Base-by-base conservation (phyloP, 2,329 filamentous ascomycete species). In the Botrytis galanthina region DNA sequence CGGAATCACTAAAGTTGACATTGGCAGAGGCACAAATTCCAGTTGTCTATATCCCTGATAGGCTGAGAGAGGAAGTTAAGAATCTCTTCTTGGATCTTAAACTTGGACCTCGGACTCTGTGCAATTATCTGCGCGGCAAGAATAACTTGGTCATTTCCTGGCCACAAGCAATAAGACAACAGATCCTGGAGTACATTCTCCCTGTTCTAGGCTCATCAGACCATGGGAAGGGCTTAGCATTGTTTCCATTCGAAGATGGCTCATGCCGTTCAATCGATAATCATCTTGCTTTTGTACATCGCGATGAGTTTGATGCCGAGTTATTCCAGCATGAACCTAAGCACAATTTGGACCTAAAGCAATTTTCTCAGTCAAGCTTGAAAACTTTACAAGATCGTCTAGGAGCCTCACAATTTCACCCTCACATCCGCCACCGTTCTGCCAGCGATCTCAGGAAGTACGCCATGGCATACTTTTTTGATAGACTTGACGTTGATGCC, bases 201-300 rank as follows among this genome's bases (percentile, higher is more conserved):
- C 71, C 62, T 14, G 54, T 74, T 29, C 32, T 74, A 29, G 70
- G 42, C 3, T 72, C 74, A 37, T 67, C 44, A 4, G 69, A 75
- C 18, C 75, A 75, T 44, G 74, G 51, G 54, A 67, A 60, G 9
- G 39, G 37, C n/a, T 70, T 79, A 42, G 70, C 71, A 35, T 60
- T 79, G 20, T 78, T 78, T 72, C 77, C 75, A 4, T 79, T 78
- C 35, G 70, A 77, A 68, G 77, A 78, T 75, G 76, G 75, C 1
- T 62, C 12, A 3, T 77, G 76, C 51, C 73, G 76, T 6, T 75
- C 76, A 12, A 66, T 79, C 14, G 54, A 70, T 46, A 39, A 63
- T 3, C 42, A 73, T 42, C 9, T 32, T 64, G 69, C 70, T 10
- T 77, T 73, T 74, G 66, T 78, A 35, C 74, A 75, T 29, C 75